A percentile compares a stretch with the other conserved stretches of the same genome.
phyloP scores from a whole-genome alignment of 2,329 filamentous ascomycete species.

The Dothistroma pini region DNA sequence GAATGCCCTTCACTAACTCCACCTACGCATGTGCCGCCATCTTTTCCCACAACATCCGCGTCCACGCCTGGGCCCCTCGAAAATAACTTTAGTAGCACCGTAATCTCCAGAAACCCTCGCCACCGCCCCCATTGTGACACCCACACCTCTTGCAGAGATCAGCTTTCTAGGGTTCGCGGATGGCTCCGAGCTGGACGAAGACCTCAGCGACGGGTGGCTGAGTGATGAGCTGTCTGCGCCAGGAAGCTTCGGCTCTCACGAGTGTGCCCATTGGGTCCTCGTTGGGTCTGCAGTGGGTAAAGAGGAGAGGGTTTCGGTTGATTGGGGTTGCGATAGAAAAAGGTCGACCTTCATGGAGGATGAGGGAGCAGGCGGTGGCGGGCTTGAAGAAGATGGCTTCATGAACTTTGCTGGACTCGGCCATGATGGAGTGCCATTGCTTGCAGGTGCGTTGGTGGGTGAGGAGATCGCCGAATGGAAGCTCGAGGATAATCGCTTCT shows the following conservation, averaged over 20 bases:
- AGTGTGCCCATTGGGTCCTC: neutral
- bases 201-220: constrained; percentile 1
- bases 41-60: neutral
- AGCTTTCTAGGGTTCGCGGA: neutral
- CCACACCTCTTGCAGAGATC: neutral
- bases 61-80: neutral
- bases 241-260: neutral
- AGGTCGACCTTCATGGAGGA: neutral
- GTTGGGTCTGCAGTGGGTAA: neutral
- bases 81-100: neutral
- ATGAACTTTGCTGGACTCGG: neutral
- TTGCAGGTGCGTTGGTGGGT: neutral
- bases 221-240: constrained; percentile 3
- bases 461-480: neutral
- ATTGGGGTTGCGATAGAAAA: neutral
- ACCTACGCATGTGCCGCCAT: neutral
- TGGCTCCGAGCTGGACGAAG: neutral
- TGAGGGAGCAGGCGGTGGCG: neutral
- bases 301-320: neutral
- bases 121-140: neutral
- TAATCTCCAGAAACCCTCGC: neutral
- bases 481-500: neutral
- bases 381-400: neutral
- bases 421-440: neutral
- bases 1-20: neutral